These are phyloP conservation scores for Lactarius pseudohatsudake DNA, from an alignment of 768 basidiomycete genomes.

Conservation along the genomic window DNA sequence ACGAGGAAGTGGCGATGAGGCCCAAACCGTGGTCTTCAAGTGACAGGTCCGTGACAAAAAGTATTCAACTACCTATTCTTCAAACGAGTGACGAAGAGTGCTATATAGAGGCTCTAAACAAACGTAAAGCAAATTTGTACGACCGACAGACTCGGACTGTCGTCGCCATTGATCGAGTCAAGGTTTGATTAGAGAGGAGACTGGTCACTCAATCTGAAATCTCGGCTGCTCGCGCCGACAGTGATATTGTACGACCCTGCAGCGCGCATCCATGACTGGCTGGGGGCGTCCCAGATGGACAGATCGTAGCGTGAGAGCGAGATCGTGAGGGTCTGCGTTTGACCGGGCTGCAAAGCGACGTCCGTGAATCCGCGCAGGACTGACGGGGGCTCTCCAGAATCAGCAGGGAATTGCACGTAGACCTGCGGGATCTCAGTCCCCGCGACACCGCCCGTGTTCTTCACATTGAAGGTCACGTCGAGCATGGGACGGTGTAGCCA, in stretches of 20 bases:
- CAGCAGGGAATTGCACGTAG: slow-evolving; percentile 65
- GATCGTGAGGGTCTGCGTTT: slow-evolving; percentile 27
- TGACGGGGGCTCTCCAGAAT: slow-evolving; percentile 67
- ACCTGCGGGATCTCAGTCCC: slow-evolving; percentile 82
- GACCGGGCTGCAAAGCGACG: slow-evolving; percentile 29
- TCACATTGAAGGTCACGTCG: slow-evolving; percentile 59
- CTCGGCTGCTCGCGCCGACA: slow-evolving; percentile 33
- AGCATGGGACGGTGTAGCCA: slow-evolving; percentile 72
- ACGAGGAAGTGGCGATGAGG: neutral
- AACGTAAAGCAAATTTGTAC: neutral
- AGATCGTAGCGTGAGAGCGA: slow-evolving; percentile 31
- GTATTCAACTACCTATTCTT: neutral
- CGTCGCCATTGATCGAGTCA: neutral
- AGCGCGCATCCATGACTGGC: slow-evolving; percentile 39
- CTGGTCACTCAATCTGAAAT: slow-evolving; percentile 16
- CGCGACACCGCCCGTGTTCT: slow-evolving; percentile 58
- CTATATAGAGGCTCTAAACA: neutral
- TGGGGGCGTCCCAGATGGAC: slow-evolving; percentile 38
- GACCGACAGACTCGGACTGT: neutral
- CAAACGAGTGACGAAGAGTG: neutral
- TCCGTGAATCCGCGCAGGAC: slow-evolving; percentile 43
- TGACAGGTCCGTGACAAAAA: neutral
- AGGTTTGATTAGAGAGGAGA: neutral
- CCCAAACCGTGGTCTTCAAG: neutral
- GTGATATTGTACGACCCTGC: slow-evolving; percentile 35